These are phyloP conservation scores for Medicago ruthenica DNA, from an alignment of 306 rosid genomes.

Conservation along the genomic window DNA sequence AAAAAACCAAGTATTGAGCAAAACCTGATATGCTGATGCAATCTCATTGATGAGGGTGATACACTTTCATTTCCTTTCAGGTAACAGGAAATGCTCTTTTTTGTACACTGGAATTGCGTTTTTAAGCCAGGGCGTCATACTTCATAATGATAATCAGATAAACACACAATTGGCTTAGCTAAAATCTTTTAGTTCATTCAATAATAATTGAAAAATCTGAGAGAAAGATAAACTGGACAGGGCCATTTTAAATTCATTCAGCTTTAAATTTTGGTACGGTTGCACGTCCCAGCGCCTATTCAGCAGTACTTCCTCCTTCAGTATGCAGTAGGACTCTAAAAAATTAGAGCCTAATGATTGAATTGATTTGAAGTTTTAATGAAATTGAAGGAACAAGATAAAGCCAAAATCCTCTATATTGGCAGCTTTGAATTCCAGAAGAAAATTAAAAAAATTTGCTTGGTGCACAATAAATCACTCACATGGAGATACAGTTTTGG, in stretches of 20 bases:
- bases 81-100: background rate
- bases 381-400: background rate
- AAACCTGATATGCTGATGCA: background rate
- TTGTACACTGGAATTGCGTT: background rate
- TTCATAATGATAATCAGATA: slow-evolving; percentile 36
- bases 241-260: slow-evolving; percentile 4
- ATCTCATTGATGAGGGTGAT: background rate
- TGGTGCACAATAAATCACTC: background rate
- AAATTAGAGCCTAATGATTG: background rate
- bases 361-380: background rate
- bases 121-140: background rate
- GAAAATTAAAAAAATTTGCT: background rate
- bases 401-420: background rate
- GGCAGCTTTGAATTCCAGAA: background rate
- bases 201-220: background rate
- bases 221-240: background rate
- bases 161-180: slow-evolving; percentile 22
- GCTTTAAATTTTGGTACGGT: slow-evolving; percentile 6
- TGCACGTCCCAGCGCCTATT: slow-evolving; percentile 2
- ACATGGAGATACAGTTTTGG: background rate
- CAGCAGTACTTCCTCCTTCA: background rate
- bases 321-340: slow-evolving; percentile 22
- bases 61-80: background rate
- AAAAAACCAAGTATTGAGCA: background rate
- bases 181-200: background rate